Evolutionary conservation across 2,329 filamentous ascomycete species (phyloP), one percentile per base, ranked within the genome.

Genomic region (Colletotrichum kahawae): DNA sequence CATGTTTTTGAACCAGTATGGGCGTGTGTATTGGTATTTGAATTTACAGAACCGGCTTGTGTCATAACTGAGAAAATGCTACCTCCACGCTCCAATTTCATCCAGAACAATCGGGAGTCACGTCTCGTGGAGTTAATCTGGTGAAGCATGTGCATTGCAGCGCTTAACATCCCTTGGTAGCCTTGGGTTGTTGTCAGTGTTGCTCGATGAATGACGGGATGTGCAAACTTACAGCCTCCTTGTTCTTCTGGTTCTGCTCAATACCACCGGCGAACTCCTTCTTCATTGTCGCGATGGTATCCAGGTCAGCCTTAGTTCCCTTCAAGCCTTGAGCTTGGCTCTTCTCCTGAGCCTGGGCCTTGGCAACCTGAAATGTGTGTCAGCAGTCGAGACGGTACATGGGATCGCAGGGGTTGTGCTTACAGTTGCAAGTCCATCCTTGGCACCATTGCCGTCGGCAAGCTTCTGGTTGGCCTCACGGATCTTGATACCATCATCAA

Each of bases 401-500:
- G 24, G 24, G 24, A 27, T 31, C 29, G 7, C 29, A 31, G 5
- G 9, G n/a, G 5, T n/a, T 48, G 6, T 2, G 18, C 38, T 48
- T n/a, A 78, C 79, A 34, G 48, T 78, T 8, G 62, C 70, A 7
- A 80, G 56, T 14, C 79, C 79, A 2, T 62, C 31, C 4, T 62
- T 59, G 12, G 78, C 79, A 14, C 36, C 31, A 33, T 72, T 80
- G 7, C 63, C 71, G 3, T 36, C n/a, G 7, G 77, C 73, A 36
- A 80, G 77, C 24, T 71, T 64, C 74, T 80, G 77, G 66, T 80
- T 80, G 21, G 67, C 60, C 70, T 79, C 64, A 54, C 79, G 79
- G 16, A 79, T 77, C 59, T 69, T 38, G 34, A 80, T 79, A 57
- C 79, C 79, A 16, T 75, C 76, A 38, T 78, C 77, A 71, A 80